Conservation (phyloP, 1,284 basidiomycete genomes). For the Dichomitus squalens region DNA sequence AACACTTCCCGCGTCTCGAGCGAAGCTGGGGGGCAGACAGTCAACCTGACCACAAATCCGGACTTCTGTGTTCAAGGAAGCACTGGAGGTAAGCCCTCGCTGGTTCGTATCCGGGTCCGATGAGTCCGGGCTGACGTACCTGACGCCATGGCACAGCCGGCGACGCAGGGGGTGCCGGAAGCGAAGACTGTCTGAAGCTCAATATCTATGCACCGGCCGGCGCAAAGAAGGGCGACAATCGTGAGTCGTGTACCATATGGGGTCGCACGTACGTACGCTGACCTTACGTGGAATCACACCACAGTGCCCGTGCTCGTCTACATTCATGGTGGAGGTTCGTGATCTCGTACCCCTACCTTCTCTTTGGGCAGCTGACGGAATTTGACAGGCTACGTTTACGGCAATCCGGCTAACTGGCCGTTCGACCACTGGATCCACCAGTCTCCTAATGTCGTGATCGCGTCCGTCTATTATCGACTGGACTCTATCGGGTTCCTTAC, state of each 20-base stretch:
- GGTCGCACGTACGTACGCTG: background rate
- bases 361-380: background rate
- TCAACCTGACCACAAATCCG: conserved; percentile 54
- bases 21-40: conserved; percentile 38
- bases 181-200: conserved; percentile 52
- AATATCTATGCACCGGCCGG: conserved; percentile 43
- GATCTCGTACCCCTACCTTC: background rate
- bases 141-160: conserved; percentile 35
- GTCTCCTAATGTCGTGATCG: conserved; percentile 42
- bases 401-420: conserved; percentile 54
- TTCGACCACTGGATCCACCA: conserved; percentile 45
- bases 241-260: conserved; percentile 21
- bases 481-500: conserved; percentile 46
- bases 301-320: conserved; percentile 66
- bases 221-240: conserved; percentile 33
- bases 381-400: conserved; percentile 49
- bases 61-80: conserved; percentile 61
- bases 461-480: conserved; percentile 48
- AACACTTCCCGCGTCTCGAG: conserved; percentile 37
- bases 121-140: background rate
- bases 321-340: conserved; percentile 63
- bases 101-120: background rate
- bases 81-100: conserved; percentile 43
- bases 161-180: conserved; percentile 60
- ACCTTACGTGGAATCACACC: background rate